Base-by-base conservation (phyloP, 2,329 filamentous ascomycete genomes). In the Aureobasidium sp. region DNA sequence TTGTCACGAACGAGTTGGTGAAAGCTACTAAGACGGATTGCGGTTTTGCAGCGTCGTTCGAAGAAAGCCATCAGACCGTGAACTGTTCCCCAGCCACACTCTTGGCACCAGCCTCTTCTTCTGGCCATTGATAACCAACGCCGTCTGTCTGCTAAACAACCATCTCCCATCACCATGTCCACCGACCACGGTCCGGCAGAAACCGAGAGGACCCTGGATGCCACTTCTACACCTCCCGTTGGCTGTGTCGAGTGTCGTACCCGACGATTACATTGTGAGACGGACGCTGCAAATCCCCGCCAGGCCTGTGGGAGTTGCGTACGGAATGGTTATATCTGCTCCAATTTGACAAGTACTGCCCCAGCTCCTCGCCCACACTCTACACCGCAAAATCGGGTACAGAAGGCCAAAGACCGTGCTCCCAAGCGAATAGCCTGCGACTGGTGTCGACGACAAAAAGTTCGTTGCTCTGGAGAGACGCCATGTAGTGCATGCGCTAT, bases 211-310 rank as follows among this genome's bases (percentile, higher is more conserved):
- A 49, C 55, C 55, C 55, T 49, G 34, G 14, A 59, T 32, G n/a
- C n/a, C 6, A 34, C 44, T 3, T 14, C 42, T 29, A 32, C 44
- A 13, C 4, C 34, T 41, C 14, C 32, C 9, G 55, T 59, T 59
- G 55, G 55, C 3, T 59, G 55, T 41, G 55, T 59, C 39, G 55
- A 59, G 37, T 59, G 55, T 41, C 55, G 55, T 36, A 59, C 44
- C 5, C 55, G 55, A 41, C 42, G 42, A 59, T 27, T 59, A 32
- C 25, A 59, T 5, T 59, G 55, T 25, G 55, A 59, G 25, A 59
- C 25, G 10, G 55, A 59, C 27, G 39, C 16, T n/a, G 42, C 32
- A 13, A 41, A 59, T n/a, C 55, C 55, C 49, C 44, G 44, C 8
- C 44, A 59, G 32, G 32, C 55, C 9, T 59, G 55, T 21, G 55